Conservation (phyloP, 345 rosid genomes). For the Aethionema arabicum region DNA sequence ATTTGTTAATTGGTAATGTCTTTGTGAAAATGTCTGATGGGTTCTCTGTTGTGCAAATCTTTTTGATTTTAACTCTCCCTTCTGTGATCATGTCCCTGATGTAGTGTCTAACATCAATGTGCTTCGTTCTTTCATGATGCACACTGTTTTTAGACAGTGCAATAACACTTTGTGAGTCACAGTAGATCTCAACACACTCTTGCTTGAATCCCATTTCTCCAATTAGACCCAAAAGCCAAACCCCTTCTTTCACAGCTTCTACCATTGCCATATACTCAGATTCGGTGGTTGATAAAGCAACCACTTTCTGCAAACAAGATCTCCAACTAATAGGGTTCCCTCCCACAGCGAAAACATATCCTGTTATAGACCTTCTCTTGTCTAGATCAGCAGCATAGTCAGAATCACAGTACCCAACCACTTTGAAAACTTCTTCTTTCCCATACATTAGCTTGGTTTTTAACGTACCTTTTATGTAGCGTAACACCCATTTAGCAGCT, state of each 20-base stretch:
- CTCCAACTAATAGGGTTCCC: background rate
- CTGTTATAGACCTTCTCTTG: background rate
- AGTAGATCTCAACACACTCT: background rate
- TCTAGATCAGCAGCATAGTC: background rate
- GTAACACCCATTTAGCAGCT: background rate
- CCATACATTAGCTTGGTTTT: background rate
- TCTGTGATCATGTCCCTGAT: background rate
- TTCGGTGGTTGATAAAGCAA: background rate
- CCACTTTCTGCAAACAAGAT: background rate
- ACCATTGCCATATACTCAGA: background rate
- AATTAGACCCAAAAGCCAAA: background rate
- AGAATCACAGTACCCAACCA: background rate
- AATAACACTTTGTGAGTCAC: background rate
- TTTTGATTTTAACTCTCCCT: background rate
- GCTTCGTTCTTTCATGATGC: too few relatives aligned
- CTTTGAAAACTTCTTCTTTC: background rate
- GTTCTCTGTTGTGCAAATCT: background rate
- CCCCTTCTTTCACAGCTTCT: background rate
- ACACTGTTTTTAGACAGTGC: background rate
- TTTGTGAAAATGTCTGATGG: background rate
- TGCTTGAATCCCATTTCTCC: background rate
- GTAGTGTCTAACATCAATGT: background rate
- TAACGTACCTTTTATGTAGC: background rate
- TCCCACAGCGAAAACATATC: background rate
- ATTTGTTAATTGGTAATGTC: background rate